phyloP scores from a whole-genome alignment of 2,329 filamentous ascomycete genomes.

The Orbilia ellipsospora region DNA sequence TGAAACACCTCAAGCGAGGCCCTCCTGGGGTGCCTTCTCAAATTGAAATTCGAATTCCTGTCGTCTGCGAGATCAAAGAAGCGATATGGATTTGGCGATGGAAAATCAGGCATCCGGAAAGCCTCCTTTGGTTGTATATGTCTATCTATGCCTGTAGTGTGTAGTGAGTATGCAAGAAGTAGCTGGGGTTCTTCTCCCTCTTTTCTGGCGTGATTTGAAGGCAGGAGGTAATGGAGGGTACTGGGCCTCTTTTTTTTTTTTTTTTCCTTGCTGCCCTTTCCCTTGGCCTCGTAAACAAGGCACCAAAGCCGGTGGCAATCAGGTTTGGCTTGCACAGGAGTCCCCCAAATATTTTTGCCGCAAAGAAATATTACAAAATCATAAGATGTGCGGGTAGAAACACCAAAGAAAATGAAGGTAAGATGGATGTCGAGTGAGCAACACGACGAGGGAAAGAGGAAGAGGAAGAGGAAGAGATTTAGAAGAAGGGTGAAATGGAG shows the following conservation, averaged over 20 bases:
- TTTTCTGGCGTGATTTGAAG: neutral
- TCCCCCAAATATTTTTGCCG: constrained; percentile 3
- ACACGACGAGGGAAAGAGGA: too few relatives aligned
- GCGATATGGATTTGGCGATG: constrained; percentile 20
- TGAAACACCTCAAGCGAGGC: constrained; percentile 46
- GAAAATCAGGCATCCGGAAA: constrained; percentile 42
- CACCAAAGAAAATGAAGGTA: too few relatives aligned
- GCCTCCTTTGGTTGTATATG: constrained; percentile 17
- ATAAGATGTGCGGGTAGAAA: neutral
- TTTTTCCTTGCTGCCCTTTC: constrained; percentile 23
- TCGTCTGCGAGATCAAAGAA: constrained; percentile 39
- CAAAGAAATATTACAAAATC: constrained; percentile 10
- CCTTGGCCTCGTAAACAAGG: constrained; percentile 53
- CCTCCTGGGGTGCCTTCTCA: constrained; percentile 24
- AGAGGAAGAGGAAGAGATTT: too few relatives aligned
- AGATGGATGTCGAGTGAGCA: too few relatives aligned
- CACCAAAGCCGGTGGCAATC: constrained; percentile 45
- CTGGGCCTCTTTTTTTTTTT: constrained; percentile 22
- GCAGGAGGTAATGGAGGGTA: too few relatives aligned
- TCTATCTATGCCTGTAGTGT: constrained; percentile 31
- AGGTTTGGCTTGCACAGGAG: constrained; percentile 21
- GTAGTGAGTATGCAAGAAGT: constrained; percentile 25
- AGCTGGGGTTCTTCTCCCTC: constrained; percentile 6
- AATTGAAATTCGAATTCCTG: constrained; percentile 31
- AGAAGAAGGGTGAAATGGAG: too few relatives aligned